Conservation (phyloP, 768 basidiomycete genomes). For the Boletales sp. region DNA sequence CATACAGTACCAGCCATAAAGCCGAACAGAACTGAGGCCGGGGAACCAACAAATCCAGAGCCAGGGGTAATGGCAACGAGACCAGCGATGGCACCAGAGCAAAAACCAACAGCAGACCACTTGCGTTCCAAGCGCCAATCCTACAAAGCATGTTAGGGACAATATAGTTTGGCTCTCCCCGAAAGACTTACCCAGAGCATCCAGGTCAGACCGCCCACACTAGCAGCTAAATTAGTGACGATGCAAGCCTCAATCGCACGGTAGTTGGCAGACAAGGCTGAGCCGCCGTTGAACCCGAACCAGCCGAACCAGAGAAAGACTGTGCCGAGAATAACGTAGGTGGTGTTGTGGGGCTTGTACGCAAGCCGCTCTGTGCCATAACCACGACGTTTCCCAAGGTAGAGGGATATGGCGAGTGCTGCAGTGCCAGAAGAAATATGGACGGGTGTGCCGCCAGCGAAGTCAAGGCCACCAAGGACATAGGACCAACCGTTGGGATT, state of each 20-base stretch:
- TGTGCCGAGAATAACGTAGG: constrained; percentile 91
- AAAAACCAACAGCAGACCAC: constrained; percentile 93
- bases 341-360: constrained; percentile 93
- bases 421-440: constrained; percentile 94
- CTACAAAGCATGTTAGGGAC: constrained; percentile 25
- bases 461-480: constrained; percentile 80
- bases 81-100: constrained; percentile 90
- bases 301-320: constrained; percentile 93
- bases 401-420: constrained; percentile 86
- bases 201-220: constrained; percentile 87
- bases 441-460: constrained; percentile 95
- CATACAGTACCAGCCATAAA: constrained; percentile 79
- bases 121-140: constrained; percentile 93
- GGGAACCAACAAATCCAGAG: constrained; percentile 77
- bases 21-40: constrained; percentile 84
- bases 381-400: constrained; percentile 86
- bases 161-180: not conserved
- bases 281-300: constrained; percentile 96
- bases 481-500: constrained; percentile 75
- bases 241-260: constrained; percentile 87
- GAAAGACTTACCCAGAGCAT: constrained; percentile 70
- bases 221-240: constrained; percentile 89
- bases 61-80: constrained; percentile 89
- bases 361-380: constrained; percentile 89
- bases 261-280: constrained; percentile 83